Evolutionary conservation across 2,329 filamentous ascomycete genomes (phyloP).

Genomic region (Zymoseptoria tritici): DNA sequence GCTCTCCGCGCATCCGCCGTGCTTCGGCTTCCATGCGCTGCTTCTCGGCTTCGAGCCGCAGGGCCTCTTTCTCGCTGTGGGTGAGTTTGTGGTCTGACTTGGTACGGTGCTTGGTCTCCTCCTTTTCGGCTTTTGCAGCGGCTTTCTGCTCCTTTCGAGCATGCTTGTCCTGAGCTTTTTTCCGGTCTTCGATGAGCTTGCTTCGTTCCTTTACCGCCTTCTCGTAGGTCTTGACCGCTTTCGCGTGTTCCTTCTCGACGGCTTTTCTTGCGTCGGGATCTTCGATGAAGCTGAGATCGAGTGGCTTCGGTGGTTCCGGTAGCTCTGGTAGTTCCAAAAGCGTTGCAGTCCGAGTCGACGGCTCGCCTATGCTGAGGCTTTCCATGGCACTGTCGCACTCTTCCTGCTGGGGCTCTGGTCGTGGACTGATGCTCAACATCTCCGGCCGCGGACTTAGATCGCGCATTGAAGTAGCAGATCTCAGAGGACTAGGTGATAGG

Average conservation of each 20-base stretch:
- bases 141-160: constrained; percentile 24
- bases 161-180: constrained; percentile 49
- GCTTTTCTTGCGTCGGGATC: constrained; percentile 61
- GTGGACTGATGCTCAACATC: background rate
- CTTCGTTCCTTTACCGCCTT: constrained; percentile 60
- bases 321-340: constrained; percentile 38
- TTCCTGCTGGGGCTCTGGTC: background rate
- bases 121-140: constrained; percentile 21
- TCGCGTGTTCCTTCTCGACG: constrained; percentile 60
- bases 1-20: constrained; percentile 25
- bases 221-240: constrained; percentile 57
- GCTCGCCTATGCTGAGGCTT: constrained; percentile 10
- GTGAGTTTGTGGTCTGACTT: constrained; percentile 22
- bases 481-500: background rate
- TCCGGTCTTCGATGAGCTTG: constrained; percentile 55
- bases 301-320: constrained; percentile 44
- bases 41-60: constrained; percentile 24
- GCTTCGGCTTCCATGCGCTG: constrained; percentile 27
- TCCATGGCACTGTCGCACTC: constrained; percentile 19
- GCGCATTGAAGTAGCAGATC: background rate
- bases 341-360: background rate
- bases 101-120: constrained; percentile 17
- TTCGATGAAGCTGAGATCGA: constrained; percentile 52
- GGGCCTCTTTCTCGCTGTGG: constrained; percentile 23
- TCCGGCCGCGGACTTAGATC: background rate